Base-by-base conservation (phyloP, 169 alveolate species). In the Plasmodium falciparum region DNA sequence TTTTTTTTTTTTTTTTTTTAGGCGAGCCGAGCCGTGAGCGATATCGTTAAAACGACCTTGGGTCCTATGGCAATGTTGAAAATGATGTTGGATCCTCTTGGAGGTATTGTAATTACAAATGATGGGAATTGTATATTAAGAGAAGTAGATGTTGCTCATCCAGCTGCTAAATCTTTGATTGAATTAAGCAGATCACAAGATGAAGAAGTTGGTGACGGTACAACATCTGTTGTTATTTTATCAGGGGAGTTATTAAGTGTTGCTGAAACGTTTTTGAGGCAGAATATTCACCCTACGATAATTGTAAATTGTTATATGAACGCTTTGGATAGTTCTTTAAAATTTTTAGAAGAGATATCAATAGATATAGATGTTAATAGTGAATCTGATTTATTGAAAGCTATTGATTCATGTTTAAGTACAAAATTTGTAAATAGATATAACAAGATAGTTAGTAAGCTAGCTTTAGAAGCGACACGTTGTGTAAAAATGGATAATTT, bases 161-260 rank as follows among this genome's bases (percentile, higher is more conserved):
- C 99, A 0, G 99, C 99, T 3, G 99, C 99, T 26, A 98, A 98
- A 91, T 95, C 98, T 29, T 97, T 99, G 96, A 99, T 99, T 65
- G 99, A 98, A 91, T 93, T 99, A 62, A 96, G 99, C 39, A 94
- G 99, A 63, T 96, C 99, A 3, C 98, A 97, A 93, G 99, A 99
- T 92, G 99, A 99, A 93, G 99, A 99, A 90, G 99, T 98, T 2
- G 99, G 99, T 20, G 99, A 99, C 93, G 99, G 99, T 2, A 99
- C 98, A 13, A 99, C 99, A 29, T 96, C 99, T 29, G 99, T 98
- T 61, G 99, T 98, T 49, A 98, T 99, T 20, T 94, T 98, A 47
- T 98, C 99, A 58, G 99, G 99, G 2, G 99, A 98, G 94, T 93
- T 98, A 93, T 92, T 98, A 86, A 96, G 96, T 61, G 98, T 97